phyloP scores from a whole-genome alignment of 2,329 filamentous ascomycete species.

The Alternaria atra region DNA sequence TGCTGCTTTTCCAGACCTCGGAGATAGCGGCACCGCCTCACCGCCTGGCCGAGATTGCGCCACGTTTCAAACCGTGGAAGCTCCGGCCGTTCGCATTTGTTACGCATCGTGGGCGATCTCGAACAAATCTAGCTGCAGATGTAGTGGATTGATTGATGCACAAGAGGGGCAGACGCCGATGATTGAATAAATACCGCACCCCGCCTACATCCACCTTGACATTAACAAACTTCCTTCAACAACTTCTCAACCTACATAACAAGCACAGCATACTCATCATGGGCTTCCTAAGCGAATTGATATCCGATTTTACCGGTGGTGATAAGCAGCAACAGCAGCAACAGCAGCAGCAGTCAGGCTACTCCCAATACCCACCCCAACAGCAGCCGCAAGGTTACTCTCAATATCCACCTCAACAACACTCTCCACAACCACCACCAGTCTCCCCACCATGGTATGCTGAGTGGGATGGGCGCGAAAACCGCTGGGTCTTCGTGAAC shows the following conservation, averaged over 20 bases:
- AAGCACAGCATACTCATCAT: conserved; percentile 18
- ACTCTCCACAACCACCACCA: conserved; percentile 31
- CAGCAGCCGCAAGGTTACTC: conserved; percentile 19
- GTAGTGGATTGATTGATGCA: neutral
- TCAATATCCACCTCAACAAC: conserved; percentile 17
- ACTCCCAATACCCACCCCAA: conserved; percentile 6
- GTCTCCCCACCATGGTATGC: conserved; percentile 37
- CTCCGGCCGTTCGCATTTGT: conserved; percentile 10
- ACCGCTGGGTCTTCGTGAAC: conserved; percentile 39
- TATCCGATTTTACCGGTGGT: conserved; percentile 27
- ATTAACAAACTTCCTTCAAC: neutral
- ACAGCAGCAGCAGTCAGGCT: conserved; percentile 12
- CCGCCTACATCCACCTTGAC: neutral
- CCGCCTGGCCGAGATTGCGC: conserved; percentile 14
- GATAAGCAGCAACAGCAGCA: neutral
- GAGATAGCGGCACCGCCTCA: conserved; percentile 11
- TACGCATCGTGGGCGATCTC: conserved; percentile 12
- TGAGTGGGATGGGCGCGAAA: conserved; percentile 34
- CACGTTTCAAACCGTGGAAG: conserved; percentile 10
- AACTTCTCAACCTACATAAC: neutral
- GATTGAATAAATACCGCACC: conserved; percentile 23
- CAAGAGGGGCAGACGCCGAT: neutral
- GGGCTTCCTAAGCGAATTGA: conserved; percentile 32
- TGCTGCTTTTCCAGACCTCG: neutral
- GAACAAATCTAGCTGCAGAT: conserved; percentile 10